Percentiles rank a stretch among this genome's conserved stretches.
These are phyloP conservation scores for Chlamydomonas schloesseri DNA, from an alignment of 139 green algal genomes.

Conservation along the genomic window DNA sequence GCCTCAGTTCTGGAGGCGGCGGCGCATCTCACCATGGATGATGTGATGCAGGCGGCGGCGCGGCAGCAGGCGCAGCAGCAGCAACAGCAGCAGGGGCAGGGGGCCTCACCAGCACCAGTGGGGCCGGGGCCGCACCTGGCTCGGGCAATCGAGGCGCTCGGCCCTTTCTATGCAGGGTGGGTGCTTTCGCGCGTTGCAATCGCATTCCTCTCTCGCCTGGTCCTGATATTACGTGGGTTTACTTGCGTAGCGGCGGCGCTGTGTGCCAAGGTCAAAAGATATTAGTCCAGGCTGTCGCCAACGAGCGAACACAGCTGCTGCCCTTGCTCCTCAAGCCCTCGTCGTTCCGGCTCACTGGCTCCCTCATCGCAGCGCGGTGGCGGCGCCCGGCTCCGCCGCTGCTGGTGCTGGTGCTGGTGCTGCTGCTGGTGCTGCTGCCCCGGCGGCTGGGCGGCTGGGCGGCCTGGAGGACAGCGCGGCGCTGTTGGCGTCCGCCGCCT, in stretches of 20 bases:
- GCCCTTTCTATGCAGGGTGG: constrained; percentile 5
- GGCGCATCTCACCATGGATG: not conserved
- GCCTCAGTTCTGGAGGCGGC: constrained; percentile 14
- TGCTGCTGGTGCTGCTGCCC: not conserved
- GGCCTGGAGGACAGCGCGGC: constrained; percentile 5
- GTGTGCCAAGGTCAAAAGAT: too few species aligned
- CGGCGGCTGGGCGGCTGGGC: not conserved
- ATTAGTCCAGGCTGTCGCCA: too few species aligned
- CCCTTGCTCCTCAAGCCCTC: too few species aligned
- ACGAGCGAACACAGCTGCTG: too few species aligned
- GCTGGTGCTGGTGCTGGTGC: too few species aligned
- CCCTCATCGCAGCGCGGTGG: not conserved
- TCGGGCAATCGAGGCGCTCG: not conserved
- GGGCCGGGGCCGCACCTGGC: not conserved
- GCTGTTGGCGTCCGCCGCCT: not conserved
- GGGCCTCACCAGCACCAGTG: not conserved
- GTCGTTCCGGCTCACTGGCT: too few species aligned
- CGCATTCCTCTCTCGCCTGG: too few species aligned
- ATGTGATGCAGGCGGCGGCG: not conserved
- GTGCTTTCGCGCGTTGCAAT: too few species aligned
- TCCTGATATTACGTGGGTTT: too few species aligned
- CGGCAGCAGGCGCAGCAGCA: not conserved
- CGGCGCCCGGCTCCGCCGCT: too few species aligned
- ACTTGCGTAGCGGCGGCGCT: too few species aligned
- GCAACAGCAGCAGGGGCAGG: not conserved